Base-by-base conservation (phyloP, 257 asterid genomes). In the Ilex aquifolium region DNA sequence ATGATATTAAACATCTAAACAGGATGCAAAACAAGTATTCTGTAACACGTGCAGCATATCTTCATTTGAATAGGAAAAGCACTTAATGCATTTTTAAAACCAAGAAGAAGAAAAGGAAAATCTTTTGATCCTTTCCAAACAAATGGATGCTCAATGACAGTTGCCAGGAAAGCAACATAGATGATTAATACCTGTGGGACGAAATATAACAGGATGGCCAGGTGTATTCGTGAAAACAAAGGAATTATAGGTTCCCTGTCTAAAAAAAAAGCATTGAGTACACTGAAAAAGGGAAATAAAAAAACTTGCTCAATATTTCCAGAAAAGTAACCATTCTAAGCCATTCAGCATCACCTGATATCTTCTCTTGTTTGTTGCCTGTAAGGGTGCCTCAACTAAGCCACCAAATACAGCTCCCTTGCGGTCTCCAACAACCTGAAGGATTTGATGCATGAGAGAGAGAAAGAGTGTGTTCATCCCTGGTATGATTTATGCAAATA, bases 321-420 rank as follows among this genome's bases (percentile, higher is more conserved):
- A 16, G 42, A 27, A 54, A 57, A n/a, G 27, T 21, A 21, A 21
- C 27, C 27, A 21, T 21, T 21, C 27, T 21, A 21, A 21, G 7
- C 57, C 21, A 62, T 55, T 61, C 52, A 62, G 39, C 61, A 66
- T 71, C 74, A 92, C 99, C 95, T 92, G 99, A 78, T 92, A 92
- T 80, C 82, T 80, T 72, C 83, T 81, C 80, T 69, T 84, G 59
- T 74, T 87, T 64, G 88, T 69, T 60, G 96, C 78, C 80, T 73
- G 78, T 81, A 92, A 71, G 48, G 99, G 99, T 60, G 94, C 95
- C 66, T 92, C 96, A 55, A 92, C 99, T 73, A 92, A 77, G 51
- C 99, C 99, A 53, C 99, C 97, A 79, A 89, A 92, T 63, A 90
- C 79, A 32, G 95, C 85, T 57, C 99, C 96, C 5, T 75, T 82